phyloP scores from a whole-genome alignment of 768 basidiomycete genomes.

The Leccinum longicurvipes region DNA sequence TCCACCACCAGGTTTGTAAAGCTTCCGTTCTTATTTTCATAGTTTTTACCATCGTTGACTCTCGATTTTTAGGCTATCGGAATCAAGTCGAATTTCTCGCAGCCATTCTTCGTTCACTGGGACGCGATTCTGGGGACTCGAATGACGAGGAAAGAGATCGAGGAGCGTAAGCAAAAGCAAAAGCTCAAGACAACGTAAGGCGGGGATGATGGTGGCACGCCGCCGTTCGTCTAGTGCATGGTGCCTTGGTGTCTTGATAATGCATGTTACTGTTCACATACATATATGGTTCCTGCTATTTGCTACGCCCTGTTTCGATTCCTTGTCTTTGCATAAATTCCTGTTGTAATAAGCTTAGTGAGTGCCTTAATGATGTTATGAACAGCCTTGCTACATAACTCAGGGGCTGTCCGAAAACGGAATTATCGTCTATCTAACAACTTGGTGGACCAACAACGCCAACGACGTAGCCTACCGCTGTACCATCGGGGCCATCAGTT shows the following conservation, averaged over 20 bases:
- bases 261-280: slow-evolving; percentile 3
- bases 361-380: slow-evolving; percentile 12
- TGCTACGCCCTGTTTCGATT: not conserved
- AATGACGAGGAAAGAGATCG: slow-evolving; percentile 70
- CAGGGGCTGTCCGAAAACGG: slow-evolving; percentile 3
- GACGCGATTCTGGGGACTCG: slow-evolving; percentile 81
- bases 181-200: slow-evolving; percentile 29
- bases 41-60: not conserved
- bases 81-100: slow-evolving; percentile 93
- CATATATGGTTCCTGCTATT: not conserved
- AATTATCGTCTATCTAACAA: slow-evolving; percentile 4
- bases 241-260: no score
- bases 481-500: not conserved
- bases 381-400: not conserved
- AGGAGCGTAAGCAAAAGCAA: slow-evolving; percentile 42
- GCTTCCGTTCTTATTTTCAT: not conserved
- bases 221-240: not conserved
- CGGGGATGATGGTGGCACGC: not conserved
- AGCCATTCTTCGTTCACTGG: slow-evolving; percentile 97
- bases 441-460: not conserved
- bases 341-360: slow-evolving; percentile 23
- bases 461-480: not conserved
- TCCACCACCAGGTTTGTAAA: slow-evolving; percentile 82
- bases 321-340: slow-evolving; percentile 4
- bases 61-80: slow-evolving; percentile 45